phyloP scores from a whole-genome alignment of 140 eudicot genomes.

The Bidens hawaiensis region DNA sequence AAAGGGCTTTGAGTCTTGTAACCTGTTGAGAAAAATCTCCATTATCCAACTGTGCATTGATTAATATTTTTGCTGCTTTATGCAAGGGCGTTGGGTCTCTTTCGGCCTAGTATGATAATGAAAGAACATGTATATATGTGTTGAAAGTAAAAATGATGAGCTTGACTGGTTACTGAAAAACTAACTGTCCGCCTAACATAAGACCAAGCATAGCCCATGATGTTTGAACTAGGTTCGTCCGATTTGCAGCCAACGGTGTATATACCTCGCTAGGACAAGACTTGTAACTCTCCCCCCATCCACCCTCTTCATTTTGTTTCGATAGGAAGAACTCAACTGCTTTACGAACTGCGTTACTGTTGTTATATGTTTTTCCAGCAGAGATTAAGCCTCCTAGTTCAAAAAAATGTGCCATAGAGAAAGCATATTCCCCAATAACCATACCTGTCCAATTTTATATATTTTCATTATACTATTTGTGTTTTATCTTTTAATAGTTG shows the following conservation, averaged over 20 bases:
- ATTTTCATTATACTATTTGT: neutral
- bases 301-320: conserved; percentile 51
- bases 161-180: neutral
- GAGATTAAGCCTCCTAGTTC: conserved; percentile 33
- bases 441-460: conserved; percentile 32
- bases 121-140: neutral
- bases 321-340: conserved; percentile 35
- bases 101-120: conserved; percentile 27
- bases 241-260: conserved; percentile 37
- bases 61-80: conserved; percentile 44
- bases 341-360: conserved; percentile 32
- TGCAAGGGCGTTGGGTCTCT: conserved; percentile 53
- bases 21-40: conserved; percentile 69
- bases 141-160: no score
- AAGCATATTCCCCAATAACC: conserved; percentile 65
- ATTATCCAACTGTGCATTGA: conserved; percentile 46
- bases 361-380: conserved; percentile 42
- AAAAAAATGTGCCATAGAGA: no score
- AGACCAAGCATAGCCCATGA: conserved; percentile 81
- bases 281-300: conserved; percentile 65
- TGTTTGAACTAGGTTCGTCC: conserved; percentile 56
- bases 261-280: conserved; percentile 64
- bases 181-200: conserved; percentile 50
- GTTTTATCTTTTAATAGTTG: neutral
- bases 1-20: neutral